Evolutionary conservation across 805 yeast species (phyloP), one percentile per base, ranked within the genome.

Genomic region (Middelhovenomyces tepae): DNA sequence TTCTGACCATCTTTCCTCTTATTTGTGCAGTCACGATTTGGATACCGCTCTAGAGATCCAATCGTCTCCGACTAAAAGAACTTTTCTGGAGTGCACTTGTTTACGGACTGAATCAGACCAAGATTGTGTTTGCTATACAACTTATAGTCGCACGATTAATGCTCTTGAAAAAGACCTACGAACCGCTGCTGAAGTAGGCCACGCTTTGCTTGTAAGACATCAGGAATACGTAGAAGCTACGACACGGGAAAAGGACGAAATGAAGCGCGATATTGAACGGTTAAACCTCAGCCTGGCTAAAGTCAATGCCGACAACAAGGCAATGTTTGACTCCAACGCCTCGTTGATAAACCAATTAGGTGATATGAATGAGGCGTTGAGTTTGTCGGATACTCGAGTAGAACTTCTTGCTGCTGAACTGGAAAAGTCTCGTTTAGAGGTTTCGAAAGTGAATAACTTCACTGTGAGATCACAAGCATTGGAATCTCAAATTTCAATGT

Each of bases 151-250:
- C 19, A 16, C 15, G 10, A 28, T 43, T 16, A 25, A 29, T 3
- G 22, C 27, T 24, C 34, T 41, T 13, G 36, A 41, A 20, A 31
- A 16, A 14, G 43, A 43, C 22, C 42, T 43, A 21, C 38, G 28
- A 15, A 25, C 27, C 4, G 44, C 47, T 21, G 47, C 44, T 6
- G 44, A 43, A 30, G 42, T 39, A 6, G 47, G 47, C 6, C 40
- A 43, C 24, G 47, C 45, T 4, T 32, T 43, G 20, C 30, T 43
- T 11, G 24, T 22, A 7, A 32, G 36, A 16, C 39, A 41, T 19
- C 38, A 34, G 25, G 38, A 37, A 7, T 34, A 19, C 11, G 30
- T 37, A 18, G 21, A 23, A 13, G 13, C 31, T 7, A 24, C 23
- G 7, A 34, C 36, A 13, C 26, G 16, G 9, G 42, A 34, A 3